Conservation (phyloP, 305 asterid genomes). For the Solanum hybrid region DNA sequence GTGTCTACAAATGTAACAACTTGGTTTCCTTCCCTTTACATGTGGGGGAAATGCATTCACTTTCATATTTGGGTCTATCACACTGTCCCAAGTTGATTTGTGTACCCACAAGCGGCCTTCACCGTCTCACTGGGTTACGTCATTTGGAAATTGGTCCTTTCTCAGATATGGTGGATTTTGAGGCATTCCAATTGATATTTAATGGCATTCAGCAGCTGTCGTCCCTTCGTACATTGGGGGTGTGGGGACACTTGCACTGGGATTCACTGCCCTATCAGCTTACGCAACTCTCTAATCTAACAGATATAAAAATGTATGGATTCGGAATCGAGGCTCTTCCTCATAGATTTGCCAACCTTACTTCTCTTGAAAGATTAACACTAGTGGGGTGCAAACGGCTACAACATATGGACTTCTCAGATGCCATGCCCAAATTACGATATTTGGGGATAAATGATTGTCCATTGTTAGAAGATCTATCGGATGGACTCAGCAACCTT, state of each 20-base stretch:
- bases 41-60: too few relatives aligned
- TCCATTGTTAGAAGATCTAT: neutral
- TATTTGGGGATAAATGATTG: rapidly evolving
- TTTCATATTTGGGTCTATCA: too few relatives aligned
- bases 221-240: neutral
- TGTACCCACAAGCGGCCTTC: too few relatives aligned
- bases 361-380: neutral
- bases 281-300: constrained; percentile 2
- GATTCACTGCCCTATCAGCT: constrained; percentile 10
- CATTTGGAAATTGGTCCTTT: neutral
- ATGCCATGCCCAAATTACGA: too few relatives aligned
- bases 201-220: neutral
- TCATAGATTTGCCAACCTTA: constrained; percentile 7
- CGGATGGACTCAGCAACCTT: neutral
- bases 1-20: too few relatives aligned
- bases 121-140: too few relatives aligned
- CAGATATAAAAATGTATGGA: too few relatives aligned
- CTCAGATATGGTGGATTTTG: neutral
- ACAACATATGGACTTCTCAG: too few relatives aligned
- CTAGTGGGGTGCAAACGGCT: neutral
- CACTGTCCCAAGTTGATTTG: too few relatives aligned
- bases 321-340: constrained; percentile 13
- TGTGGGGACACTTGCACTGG: neutral
- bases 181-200: neutral
- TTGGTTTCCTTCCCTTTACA: too few relatives aligned